Evolutionary conservation across 2,329 filamentous ascomycete genomes (phyloP).

Genomic region (Fusarium miscanthi): DNA sequence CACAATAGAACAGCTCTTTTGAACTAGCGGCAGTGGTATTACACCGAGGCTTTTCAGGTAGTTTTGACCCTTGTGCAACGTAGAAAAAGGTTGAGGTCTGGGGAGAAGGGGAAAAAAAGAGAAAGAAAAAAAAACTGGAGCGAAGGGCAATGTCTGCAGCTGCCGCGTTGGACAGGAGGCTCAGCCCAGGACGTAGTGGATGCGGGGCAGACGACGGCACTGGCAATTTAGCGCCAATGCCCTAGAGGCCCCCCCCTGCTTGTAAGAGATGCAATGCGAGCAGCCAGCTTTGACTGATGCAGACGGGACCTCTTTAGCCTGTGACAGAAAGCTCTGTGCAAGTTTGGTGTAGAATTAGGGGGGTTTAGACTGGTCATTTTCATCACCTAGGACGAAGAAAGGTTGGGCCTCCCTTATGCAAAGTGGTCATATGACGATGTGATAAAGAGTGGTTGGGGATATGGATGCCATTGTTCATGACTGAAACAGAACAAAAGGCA

Average conservation of each 20-base stretch:
- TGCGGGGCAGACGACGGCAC: conserved; percentile 26
- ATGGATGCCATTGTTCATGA: not conserved
- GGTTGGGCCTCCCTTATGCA: not conserved
- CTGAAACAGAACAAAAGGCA: not conserved
- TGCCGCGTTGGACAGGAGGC: conserved; percentile 27
- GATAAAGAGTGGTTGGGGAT: not conserved
- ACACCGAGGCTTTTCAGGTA: conserved; percentile 1
- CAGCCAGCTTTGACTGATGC: not conserved
- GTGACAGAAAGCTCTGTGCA: not conserved
- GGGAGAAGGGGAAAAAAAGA: conserved; percentile 5
- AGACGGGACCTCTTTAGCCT: not conserved
- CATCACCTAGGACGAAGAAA: not conserved
- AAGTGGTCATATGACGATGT: conserved; percentile 29
- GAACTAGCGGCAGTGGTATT: conserved; percentile 7
- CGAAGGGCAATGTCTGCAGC: conserved; percentile 25
- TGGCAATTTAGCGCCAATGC: conserved; percentile 23
- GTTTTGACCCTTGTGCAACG: conserved; percentile 6
- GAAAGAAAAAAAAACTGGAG: conserved; percentile 36
- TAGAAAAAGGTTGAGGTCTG: conserved; percentile 5
- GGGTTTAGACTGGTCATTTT: not conserved
- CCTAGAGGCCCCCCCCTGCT: conserved; percentile 24
- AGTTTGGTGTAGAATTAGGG: not conserved
- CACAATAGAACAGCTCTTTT: conserved; percentile 1
- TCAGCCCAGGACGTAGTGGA: conserved; percentile 19
- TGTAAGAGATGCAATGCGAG: conserved; percentile 3